A percentile compares a stretch with the other conserved stretches of the same genome.
Evolutionary conservation across 345 rosid species (phyloP).

Genomic region (Theobroma cacao): DNA sequence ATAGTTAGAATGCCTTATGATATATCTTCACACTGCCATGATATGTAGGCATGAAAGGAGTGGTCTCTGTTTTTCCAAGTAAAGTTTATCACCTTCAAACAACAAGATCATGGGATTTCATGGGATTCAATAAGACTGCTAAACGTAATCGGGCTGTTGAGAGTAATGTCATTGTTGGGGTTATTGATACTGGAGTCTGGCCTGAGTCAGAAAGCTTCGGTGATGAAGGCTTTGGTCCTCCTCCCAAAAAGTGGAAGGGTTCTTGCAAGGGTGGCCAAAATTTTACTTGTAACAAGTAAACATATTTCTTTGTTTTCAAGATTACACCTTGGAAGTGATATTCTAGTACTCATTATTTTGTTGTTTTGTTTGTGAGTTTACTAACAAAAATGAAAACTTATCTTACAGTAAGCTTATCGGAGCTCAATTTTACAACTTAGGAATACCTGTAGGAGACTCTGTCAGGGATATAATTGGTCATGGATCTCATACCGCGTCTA

Average conservation of each 20-base stretch:
- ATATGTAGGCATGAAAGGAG: conserved; percentile 23
- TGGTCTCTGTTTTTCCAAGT: conserved; percentile 39
- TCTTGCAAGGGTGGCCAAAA: conserved; percentile 54
- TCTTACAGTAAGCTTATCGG: conserved; percentile 1
- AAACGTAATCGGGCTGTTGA: not conserved
- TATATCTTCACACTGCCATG: not conserved
- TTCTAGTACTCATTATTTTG: too few species aligned
- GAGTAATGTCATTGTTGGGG: conserved; percentile 29
- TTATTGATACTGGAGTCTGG: conserved; percentile 59
- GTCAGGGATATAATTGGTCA: not conserved
- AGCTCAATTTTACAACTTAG: not conserved
- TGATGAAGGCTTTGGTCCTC: conserved; percentile 71
- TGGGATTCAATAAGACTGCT: conserved; percentile 29
- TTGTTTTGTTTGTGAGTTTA: too few species aligned
- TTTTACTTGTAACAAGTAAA: conserved; percentile 35
- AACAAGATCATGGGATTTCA: conserved; percentile 52
- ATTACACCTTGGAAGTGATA: not conserved
- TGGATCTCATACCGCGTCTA: conserved; percentile 7
- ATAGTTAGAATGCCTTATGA: not conserved
- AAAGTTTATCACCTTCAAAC: conserved; percentile 26
- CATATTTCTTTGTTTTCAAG: not conserved
- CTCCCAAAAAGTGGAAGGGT: conserved; percentile 80
- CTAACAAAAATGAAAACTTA: too few species aligned
- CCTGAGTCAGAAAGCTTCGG: conserved; percentile 84
- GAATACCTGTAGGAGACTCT: not conserved